These are phyloP conservation scores for Phytophthora meadii DNA, from an alignment of 352 stramenopile genomes.

Conservation along the genomic window DNA sequence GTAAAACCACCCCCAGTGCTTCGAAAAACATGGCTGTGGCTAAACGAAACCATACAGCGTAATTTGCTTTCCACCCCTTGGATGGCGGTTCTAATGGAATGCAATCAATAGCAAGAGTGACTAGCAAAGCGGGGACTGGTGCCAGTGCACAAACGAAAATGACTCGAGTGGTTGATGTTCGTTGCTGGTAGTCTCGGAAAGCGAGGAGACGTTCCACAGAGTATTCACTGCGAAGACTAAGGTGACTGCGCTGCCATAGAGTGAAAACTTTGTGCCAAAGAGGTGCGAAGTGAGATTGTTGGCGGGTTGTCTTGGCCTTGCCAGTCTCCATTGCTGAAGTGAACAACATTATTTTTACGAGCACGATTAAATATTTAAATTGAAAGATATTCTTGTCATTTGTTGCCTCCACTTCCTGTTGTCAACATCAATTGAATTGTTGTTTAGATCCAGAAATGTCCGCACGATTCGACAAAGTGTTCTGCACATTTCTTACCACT, in stretches of 20 bases:
- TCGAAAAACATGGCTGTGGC: constrained; percentile 10
- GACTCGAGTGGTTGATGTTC: constrained; percentile 3
- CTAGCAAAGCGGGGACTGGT: constrained; percentile 16
- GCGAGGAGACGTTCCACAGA: constrained; percentile 14
- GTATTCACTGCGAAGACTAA: constrained; percentile 13
- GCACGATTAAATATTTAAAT: background rate
- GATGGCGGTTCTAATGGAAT: constrained; percentile 28
- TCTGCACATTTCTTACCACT: too few species aligned
- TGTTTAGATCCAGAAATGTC: too few species aligned
- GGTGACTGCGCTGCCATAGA: constrained; percentile 4
- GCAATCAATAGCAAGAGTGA: constrained; percentile 22
- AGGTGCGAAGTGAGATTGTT: background rate
- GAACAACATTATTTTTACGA: constrained; percentile 3
- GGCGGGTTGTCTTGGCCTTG: background rate
- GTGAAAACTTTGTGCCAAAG: background rate
- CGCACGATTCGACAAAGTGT: too few species aligned
- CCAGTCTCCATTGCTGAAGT: background rate
- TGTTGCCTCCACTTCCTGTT: too few species aligned
- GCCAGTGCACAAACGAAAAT: constrained; percentile 7
- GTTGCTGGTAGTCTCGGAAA: constrained; percentile 16
- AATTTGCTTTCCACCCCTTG: constrained; percentile 5
- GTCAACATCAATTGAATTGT: too few species aligned
- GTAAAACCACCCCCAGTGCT: constrained; percentile 1
- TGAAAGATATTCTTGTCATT: background rate
- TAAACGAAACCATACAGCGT: constrained; percentile 13